Conservation (phyloP, 345 rosid species). For the Atalantia buxifolia region DNA sequence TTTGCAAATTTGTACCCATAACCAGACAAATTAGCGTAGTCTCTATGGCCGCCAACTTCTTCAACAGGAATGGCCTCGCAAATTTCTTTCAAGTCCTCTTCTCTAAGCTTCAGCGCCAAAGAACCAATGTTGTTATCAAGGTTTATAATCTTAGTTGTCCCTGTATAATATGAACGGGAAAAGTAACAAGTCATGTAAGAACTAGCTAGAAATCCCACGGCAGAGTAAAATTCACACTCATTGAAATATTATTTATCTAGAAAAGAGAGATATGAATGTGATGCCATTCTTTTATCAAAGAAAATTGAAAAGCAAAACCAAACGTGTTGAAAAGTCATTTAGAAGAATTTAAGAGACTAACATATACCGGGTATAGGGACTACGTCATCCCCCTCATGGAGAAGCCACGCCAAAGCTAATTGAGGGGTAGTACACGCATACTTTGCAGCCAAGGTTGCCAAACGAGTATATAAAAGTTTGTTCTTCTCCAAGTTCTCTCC, state of each 20-base stretch:
- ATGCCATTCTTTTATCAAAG: not conserved
- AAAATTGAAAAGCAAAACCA: not conserved
- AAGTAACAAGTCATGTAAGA: not conserved
- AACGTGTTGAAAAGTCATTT: not conserved
- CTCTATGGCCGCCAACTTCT: conserved; percentile 39
- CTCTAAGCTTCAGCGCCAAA: conserved; percentile 25
- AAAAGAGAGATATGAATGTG: not conserved
- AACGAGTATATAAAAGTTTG: conserved; percentile 28
- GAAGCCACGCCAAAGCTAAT: conserved; percentile 49
- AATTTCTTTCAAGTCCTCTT: conserved; percentile 39
- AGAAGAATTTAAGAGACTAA: not conserved
- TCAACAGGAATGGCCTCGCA: conserved; percentile 29
- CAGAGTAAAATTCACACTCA: not conserved
- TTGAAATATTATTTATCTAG: not conserved
- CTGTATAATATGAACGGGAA: conserved; percentile 16
- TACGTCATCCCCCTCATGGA: conserved; percentile 45
- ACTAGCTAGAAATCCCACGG: not conserved
- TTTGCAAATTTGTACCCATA: conserved; percentile 31
- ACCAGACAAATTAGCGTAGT: not conserved
- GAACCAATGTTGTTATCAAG: conserved; percentile 45
- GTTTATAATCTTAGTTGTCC: conserved; percentile 45
- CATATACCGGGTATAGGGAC: conserved; percentile 45
- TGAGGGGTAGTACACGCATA: conserved; percentile 40
- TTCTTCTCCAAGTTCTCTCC: conserved; percentile 49
- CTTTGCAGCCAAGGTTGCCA: conserved; percentile 35